Evolutionary conservation across 768 basidiomycete species (phyloP).

Genomic region (Clitopilus hobsonii): DNA sequence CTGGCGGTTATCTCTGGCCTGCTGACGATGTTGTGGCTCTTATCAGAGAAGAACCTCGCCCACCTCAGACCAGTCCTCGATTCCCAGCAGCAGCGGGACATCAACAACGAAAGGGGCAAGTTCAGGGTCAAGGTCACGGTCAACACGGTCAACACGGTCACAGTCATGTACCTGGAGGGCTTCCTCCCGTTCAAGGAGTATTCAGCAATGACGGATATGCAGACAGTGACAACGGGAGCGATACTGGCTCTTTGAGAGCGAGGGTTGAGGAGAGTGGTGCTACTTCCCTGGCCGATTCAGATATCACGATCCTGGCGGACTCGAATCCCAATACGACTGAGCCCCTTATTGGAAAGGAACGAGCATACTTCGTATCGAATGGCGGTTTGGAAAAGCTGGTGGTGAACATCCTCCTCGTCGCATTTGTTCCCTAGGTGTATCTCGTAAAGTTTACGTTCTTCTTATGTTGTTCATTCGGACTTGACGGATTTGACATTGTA

Average conservation of each 20-base stretch:
- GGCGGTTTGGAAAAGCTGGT: slow-evolving; percentile 70
- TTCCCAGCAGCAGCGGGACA: slow-evolving; percentile 16
- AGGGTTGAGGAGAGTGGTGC: slow-evolving; percentile 69
- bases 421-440: slow-evolving; percentile 52
- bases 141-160: no score
- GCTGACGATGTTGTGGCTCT: slow-evolving; percentile 66
- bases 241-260: slow-evolving; percentile 40
- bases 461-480: not conserved
- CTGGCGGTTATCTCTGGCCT: slow-evolving; percentile 82
- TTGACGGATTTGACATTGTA: not conserved
- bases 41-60: slow-evolving; percentile 36
- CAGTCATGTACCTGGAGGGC: not conserved
- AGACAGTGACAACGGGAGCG: slow-evolving; percentile 16
- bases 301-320: slow-evolving; percentile 45
- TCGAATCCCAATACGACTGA: slow-evolving; percentile 28
- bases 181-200: slow-evolving; percentile 37
- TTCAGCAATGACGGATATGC: slow-evolving; percentile 39
- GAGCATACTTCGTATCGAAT: slow-evolving; percentile 62
- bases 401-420: slow-evolving; percentile 71
- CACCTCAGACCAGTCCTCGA: slow-evolving; percentile 14
- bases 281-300: slow-evolving; percentile 55
- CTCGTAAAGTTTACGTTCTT: not conserved
- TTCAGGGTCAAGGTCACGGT: not conserved
- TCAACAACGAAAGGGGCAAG: not conserved
- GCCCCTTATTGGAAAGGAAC: slow-evolving; percentile 51